Evolutionary conservation across 2,329 filamentous ascomycete species (phyloP).

Genomic region (Ophiostoma triangulosporum): DNA sequence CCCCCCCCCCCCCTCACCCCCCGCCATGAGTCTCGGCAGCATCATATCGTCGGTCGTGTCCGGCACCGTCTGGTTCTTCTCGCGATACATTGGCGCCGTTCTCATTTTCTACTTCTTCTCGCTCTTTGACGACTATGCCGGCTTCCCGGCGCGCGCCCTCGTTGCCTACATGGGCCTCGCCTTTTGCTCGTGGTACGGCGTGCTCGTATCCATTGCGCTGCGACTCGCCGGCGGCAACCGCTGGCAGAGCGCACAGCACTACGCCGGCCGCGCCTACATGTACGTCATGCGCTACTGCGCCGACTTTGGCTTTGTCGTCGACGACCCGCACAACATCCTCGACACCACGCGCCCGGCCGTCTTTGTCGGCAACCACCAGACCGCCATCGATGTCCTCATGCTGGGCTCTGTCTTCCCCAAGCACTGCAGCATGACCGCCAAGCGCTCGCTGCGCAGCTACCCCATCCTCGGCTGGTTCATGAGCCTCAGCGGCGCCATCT

Average conservation of each 20-base stretch:
- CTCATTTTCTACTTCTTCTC: constrained; percentile 50
- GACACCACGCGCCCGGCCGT: constrained; percentile 62
- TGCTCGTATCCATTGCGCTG: constrained; percentile 57
- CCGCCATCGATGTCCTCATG: constrained; percentile 87
- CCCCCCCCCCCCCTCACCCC: not conserved
- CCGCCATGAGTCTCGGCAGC: not conserved
- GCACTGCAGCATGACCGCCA: constrained; percentile 87
- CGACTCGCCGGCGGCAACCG: constrained; percentile 50
- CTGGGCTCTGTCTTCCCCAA: constrained; percentile 79
- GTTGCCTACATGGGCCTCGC: constrained; percentile 51
- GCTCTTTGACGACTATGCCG: constrained; percentile 41
- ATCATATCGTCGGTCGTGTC: not conserved
- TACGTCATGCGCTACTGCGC: constrained; percentile 61
- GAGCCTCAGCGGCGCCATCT: constrained; percentile 74
- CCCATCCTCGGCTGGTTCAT: constrained; percentile 95
- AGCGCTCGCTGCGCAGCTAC: constrained; percentile 63
- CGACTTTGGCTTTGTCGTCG: constrained; percentile 64
- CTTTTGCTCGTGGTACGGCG: constrained; percentile 56
- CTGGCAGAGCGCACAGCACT: constrained; percentile 70
- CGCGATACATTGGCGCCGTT: constrained; percentile 37
- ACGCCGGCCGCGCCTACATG: constrained; percentile 66
- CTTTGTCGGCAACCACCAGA: constrained; percentile 91
- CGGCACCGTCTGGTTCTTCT: constrained; percentile 28
- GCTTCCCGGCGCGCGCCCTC: constrained; percentile 56
- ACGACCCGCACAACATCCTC: constrained; percentile 52